phyloP scores from a whole-genome alignment of 129 eudicot species.

The Arctium minus region DNA sequence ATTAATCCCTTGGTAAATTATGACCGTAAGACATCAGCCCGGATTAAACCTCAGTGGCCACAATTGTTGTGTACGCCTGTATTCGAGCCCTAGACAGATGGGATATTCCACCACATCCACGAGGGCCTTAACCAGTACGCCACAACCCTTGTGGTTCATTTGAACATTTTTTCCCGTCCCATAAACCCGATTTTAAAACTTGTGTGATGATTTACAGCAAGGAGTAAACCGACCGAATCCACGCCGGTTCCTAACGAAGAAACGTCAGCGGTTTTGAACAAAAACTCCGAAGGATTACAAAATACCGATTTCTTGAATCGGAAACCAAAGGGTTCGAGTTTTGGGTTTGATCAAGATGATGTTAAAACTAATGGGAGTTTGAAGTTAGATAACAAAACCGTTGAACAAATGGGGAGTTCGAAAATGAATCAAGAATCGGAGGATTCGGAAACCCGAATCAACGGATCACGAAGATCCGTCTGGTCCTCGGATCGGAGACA shows the following conservation, averaged over 20 bases:
- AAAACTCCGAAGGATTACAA: background rate
- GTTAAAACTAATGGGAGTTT: background rate
- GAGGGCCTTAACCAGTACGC: too few species aligned
- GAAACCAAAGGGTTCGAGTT: conserved; percentile 5
- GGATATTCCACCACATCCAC: too few species aligned
- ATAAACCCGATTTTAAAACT: background rate
- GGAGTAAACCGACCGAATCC: background rate
- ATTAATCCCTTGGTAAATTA: too few species aligned
- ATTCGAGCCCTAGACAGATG: too few species aligned
- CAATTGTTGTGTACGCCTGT: too few species aligned
- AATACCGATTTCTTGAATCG: conserved; percentile 1
- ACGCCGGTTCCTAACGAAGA: background rate
- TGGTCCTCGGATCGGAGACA: conserved; percentile 29
- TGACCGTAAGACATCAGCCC: too few species aligned
- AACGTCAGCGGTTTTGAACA: background rate
- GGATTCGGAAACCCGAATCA: conserved; percentile 24
- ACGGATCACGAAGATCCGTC: conserved; percentile 37
- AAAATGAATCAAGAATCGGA: conserved; percentile 23
- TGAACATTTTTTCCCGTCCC: too few species aligned
- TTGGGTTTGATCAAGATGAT: background rate
- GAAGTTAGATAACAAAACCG: background rate
- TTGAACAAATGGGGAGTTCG: background rate
- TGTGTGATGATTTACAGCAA: conserved; percentile 4
- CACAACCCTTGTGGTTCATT: too few species aligned
- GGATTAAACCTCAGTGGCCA: too few species aligned